Evolutionary conservation across 768 basidiomycete genomes (phyloP).

Genomic region (Tubosaeta sp.): DNA sequence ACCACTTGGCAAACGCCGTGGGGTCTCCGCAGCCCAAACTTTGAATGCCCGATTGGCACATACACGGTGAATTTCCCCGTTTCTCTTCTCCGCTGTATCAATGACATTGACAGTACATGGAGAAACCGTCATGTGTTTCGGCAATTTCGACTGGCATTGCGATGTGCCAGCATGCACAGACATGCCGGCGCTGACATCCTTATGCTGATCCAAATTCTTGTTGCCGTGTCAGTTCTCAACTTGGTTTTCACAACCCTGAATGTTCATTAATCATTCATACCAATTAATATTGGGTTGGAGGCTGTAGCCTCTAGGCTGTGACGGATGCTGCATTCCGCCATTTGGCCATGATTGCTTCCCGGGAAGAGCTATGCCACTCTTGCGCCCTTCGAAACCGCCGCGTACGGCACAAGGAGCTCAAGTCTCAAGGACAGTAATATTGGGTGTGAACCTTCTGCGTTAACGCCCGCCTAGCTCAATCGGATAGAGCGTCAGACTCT

Average conservation of each 20-base stretch:
- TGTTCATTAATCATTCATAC: constrained; percentile 18
- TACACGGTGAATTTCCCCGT: not conserved
- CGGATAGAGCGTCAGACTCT: constrained; percentile 68
- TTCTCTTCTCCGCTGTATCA: not conserved
- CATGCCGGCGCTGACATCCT: constrained; percentile 1
- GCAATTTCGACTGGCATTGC: not conserved
- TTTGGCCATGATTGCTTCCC: constrained; percentile 6
- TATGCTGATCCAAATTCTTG: not conserved
- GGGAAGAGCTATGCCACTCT: constrained; percentile 17
- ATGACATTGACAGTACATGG: not conserved
- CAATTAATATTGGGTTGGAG: not conserved
- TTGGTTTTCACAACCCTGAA: constrained; percentile 17
- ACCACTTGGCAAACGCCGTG: not conserved
- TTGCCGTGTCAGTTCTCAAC: constrained; percentile 4
- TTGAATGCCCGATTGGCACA: not conserved
- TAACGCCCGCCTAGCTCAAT: constrained; percentile 59
- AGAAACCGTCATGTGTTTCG: not conserved
- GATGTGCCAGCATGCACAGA: constrained; percentile 1
- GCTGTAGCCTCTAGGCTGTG: constrained; percentile 16
- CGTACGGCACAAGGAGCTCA: too few species aligned
- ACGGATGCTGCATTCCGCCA: constrained; percentile 11
- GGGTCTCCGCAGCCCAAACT: not conserved
- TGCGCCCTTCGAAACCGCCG: constrained; percentile 23
- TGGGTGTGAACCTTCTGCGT: accelerated
- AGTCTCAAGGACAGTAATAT: not conserved